A percentile compares a stretch with the other conserved stretches of the same genome.
These are phyloP conservation scores for Haplosporangium sp. DNA, from an alignment of 371 early-diverging fungal genomes.

Conservation along the genomic window DNA sequence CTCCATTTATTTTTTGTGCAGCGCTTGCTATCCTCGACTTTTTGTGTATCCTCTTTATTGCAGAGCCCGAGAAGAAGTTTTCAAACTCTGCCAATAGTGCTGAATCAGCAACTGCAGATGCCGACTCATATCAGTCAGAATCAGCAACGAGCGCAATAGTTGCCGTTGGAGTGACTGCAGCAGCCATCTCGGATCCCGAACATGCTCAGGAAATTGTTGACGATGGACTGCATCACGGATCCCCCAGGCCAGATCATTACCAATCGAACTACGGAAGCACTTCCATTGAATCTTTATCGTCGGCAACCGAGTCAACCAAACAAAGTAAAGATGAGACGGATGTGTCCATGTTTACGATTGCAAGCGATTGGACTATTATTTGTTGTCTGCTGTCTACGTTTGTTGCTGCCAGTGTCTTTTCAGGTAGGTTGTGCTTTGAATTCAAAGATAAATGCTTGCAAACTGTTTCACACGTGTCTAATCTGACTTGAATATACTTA, in stretches of 20 bases:
- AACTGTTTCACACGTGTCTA: no score
- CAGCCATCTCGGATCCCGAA: slow-evolving; percentile 30
- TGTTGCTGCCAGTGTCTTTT: slow-evolving; percentile 70
- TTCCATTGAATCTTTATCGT: background rate
- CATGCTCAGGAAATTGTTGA: slow-evolving; percentile 44
- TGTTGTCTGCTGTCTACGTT: slow-evolving; percentile 65
- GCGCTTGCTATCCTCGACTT: slow-evolving; percentile 77
- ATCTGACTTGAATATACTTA: background rate
- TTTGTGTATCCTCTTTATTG: slow-evolving; percentile 70
- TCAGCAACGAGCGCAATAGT: slow-evolving; percentile 27
- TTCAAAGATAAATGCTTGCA: background rate
- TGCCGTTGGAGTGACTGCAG: slow-evolving; percentile 25
- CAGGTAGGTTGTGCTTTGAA: slow-evolving; percentile 38
- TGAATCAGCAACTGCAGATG: background rate
- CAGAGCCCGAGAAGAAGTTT: slow-evolving; percentile 62
- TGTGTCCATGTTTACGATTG: slow-evolving; percentile 63
- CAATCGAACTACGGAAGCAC: slow-evolving; percentile 12
- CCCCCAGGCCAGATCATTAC: background rate
- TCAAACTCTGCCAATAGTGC: slow-evolving; percentile 12
- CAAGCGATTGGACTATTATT: slow-evolving; percentile 67
- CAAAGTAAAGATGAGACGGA: slow-evolving; percentile 15
- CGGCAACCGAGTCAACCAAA: background rate
- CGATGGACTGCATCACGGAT: slow-evolving; percentile 28
- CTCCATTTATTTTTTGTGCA: slow-evolving; percentile 83
- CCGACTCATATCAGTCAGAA: background rate